A percentile compares a stretch with the other conserved stretches of the same genome.
These are phyloP conservation scores for Neurospora intermedia DNA, from an alignment of 495 filamentous ascomycete species.

Conservation along the genomic window DNA sequence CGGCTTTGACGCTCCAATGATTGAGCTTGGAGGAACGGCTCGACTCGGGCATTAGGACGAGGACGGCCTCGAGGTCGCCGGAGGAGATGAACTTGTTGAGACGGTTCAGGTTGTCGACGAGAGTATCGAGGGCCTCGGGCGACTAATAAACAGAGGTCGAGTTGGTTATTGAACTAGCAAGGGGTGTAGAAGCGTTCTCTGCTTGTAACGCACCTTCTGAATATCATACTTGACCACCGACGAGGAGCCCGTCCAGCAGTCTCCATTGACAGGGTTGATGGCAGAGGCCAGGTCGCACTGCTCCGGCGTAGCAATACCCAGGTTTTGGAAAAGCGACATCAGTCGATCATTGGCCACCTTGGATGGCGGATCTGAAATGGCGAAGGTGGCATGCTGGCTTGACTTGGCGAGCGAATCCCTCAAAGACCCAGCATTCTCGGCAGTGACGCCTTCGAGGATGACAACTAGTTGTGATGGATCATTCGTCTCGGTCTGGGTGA, in stretches of 20 bases:
- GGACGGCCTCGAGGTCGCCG: constrained; percentile 34
- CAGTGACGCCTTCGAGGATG: constrained; percentile 36
- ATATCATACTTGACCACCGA: constrained; percentile 34
- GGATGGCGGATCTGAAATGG: constrained; percentile 29
- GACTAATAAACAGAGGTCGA: constrained; percentile 9
- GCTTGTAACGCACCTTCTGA: constrained; percentile 20
- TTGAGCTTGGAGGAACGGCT: constrained; percentile 23
- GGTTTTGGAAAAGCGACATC: constrained; percentile 18
- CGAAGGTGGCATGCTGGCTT: constrained; percentile 30
- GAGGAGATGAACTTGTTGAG: constrained; percentile 20
- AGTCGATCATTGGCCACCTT: constrained; percentile 25
- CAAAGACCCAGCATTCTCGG: constrained; percentile 19
- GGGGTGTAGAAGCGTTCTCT: not conserved
- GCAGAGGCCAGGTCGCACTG: constrained; percentile 29
- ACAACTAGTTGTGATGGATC: constrained; percentile 39
- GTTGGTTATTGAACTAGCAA: not conserved
- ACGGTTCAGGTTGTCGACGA: constrained; percentile 25
- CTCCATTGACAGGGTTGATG: constrained; percentile 29
- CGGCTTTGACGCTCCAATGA: constrained; percentile 21
- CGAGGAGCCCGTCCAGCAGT: constrained; percentile 37
- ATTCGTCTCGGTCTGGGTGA: constrained; percentile 17
- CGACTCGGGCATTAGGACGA: constrained; percentile 34
- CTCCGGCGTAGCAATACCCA: constrained; percentile 10
- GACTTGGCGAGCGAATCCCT: constrained; percentile 20
- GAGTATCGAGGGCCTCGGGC: constrained; percentile 17